Evolutionary conservation across 345 rosid species (phyloP), one percentile per base, ranked within the genome.

Genomic region (Erucastrum elatum): DNA sequence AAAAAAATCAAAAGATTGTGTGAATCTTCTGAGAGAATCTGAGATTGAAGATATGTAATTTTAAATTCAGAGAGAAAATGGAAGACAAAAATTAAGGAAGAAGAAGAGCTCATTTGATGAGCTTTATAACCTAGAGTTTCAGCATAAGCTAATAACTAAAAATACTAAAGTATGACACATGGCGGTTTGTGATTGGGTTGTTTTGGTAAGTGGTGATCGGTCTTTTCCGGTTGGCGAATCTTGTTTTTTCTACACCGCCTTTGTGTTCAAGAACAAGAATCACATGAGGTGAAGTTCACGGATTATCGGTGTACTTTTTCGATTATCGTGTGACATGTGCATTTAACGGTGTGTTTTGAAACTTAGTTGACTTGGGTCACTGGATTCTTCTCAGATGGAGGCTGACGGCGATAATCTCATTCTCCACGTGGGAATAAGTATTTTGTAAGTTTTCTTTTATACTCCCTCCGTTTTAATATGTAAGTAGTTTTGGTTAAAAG

Each of bases 221-320:
- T 73, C 82, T 61, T 72, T 72, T 79, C 67, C 70, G 82, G 82
- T 65, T 79, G 77, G 69, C 77, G 6, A 16, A 15, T 53, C 26
- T 53, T 53, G 59, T 4, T 46, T 33, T 41, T 60, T 73, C 58
- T 29, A 64, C 71, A 74, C 80, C 69, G 64, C 59, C 59, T n/a
- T 51, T 53, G 33, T 64, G 33, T 64, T 15, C 17, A 1, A 53
- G 25, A 6, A 10, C 8, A 16, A 0, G 6, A 39, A 74, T 80
- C 82, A 55, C 2, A 66, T 80, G 75, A 4, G 31, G 1, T 63
- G 10, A 62, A 3, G 75, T 16, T 7, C 71, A 80, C 62, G 67
- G 74, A 4, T 49, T 44, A 60, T 41, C 64, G 51, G 69, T 78
- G 66, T 29, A 0, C 16, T 30, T 41, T 39, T n/a, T 55, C 2